phyloP scores from a whole-genome alignment of 1,284 basidiomycete species.

The Rhodotorula sp. region DNA sequence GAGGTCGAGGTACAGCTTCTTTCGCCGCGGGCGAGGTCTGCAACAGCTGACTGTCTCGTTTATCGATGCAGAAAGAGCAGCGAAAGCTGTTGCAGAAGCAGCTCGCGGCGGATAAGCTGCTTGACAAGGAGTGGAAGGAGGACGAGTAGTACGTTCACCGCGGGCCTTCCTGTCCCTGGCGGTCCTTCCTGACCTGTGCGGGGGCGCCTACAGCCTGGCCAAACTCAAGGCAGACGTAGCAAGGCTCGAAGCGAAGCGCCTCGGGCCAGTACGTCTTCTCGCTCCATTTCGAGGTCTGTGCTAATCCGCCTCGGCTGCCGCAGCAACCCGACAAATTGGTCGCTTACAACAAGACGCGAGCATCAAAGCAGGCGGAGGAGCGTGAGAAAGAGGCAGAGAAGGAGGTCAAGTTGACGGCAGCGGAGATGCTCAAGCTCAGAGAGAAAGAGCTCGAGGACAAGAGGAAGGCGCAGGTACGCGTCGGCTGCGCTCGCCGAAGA shows the following conservation, averaged over 20 bases:
- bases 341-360: background rate
- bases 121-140: background rate
- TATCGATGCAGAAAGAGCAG: background rate
- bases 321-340: background rate
- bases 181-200: no score
- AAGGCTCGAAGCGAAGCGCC: slow-evolving; percentile 5
- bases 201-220: background rate
- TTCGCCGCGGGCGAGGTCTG: no score
- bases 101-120: background rate
- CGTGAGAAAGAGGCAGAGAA: background rate
- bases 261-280: background rate
- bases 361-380: background rate
- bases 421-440: slow-evolving; percentile 12
- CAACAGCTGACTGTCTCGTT: background rate
- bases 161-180: accelerated
- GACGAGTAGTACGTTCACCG: slow-evolving; percentile 6
- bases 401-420: slow-evolving; percentile 3
- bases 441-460: slow-evolving; percentile 10
- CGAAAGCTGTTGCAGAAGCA: slow-evolving; percentile 1
- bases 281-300: background rate
- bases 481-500: background rate
- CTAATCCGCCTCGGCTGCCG: background rate
- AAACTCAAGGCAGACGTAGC: slow-evolving; percentile 22
- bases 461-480: slow-evolving; percentile 4
- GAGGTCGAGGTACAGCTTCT: slow-evolving; percentile 4